Conservation (phyloP, 306 rosid genomes). For the Heteromeles arbutifolia region DNA sequence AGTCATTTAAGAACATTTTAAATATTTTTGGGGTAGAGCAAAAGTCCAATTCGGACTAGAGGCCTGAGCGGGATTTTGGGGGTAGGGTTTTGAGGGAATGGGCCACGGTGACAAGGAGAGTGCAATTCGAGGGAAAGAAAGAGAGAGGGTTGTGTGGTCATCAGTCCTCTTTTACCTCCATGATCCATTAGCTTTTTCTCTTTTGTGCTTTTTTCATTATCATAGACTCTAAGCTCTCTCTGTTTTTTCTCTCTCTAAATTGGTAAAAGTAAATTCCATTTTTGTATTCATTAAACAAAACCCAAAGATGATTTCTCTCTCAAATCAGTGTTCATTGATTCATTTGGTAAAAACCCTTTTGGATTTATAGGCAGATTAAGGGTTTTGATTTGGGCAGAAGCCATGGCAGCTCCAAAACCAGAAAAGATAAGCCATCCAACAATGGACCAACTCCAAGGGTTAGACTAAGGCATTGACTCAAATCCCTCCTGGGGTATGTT, state of each 20-base stretch:
- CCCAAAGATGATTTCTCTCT: neutral
- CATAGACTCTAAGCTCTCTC: neutral
- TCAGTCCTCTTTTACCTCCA: neutral
- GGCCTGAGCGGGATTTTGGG: too few species aligned
- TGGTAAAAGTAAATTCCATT: too few species aligned
- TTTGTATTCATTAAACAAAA: neutral
- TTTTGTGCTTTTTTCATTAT: constrained; percentile 24
- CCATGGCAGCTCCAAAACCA: constrained; percentile 36
- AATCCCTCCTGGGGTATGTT: constrained; percentile 97
- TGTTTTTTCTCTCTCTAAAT: neutral
- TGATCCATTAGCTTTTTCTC: neutral
- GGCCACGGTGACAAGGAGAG: too few species aligned
- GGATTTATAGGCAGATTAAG: constrained; percentile 13
- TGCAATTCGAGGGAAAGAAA: too few species aligned
- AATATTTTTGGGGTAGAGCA: too few species aligned
- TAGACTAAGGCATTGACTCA: constrained; percentile 92
- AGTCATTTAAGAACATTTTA: too few species aligned
- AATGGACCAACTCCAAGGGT: constrained; percentile 97
- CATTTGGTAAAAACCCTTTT: neutral
- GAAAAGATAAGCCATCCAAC: constrained; percentile 90
- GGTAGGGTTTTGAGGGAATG: too few species aligned
- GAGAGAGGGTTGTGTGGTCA: too few species aligned
- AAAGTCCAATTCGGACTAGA: too few species aligned
- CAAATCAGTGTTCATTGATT: neutral
- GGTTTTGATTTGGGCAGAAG: constrained; percentile 19